Percentiles rank a stretch among this genome's conserved stretches.
Evolutionary conservation across 257 asterid species (phyloP).

Genomic region (Solanum verrucosum): DNA sequence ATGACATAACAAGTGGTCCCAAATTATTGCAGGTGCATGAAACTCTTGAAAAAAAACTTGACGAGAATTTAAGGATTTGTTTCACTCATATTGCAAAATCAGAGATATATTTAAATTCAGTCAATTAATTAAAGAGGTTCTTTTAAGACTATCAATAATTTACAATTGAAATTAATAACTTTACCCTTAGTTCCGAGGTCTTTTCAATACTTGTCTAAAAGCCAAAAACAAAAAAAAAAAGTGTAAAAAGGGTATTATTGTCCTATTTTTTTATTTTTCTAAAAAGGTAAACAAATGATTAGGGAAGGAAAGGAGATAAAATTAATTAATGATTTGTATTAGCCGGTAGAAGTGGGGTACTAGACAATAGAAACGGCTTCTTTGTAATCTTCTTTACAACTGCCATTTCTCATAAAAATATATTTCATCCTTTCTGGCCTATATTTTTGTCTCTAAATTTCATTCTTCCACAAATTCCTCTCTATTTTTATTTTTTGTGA

Average conservation of each 20-base stretch:
- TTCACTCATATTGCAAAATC: too few relatives aligned
- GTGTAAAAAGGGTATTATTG: neutral
- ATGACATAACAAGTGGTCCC: too few relatives aligned
- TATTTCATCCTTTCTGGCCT: constrained; percentile 6
- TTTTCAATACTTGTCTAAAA: too few relatives aligned
- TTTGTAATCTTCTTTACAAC: constrained; percentile 28
- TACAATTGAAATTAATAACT: too few relatives aligned
- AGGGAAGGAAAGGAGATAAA: neutral
- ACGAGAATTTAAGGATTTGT: too few relatives aligned
- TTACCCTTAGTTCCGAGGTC: too few relatives aligned
- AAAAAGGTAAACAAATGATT: neutral
- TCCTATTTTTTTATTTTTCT: neutral
- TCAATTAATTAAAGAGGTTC: fast-evolving
- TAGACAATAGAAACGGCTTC: constrained; percentile 52
- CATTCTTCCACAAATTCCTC: neutral
- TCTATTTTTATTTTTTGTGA: too few relatives aligned
- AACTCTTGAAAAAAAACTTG: too few relatives aligned
- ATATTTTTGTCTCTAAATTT: neutral
- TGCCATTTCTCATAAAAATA: constrained; percentile 28
- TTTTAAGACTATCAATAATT: too few relatives aligned
- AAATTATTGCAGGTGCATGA: too few relatives aligned
- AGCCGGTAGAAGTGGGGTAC: constrained; percentile 16
- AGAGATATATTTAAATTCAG: fast-evolving
- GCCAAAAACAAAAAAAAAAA: neutral
- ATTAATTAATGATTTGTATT: neutral